These are phyloP conservation scores for Parathielavia appendiculata DNA, from an alignment of 495 filamentous ascomycete genomes.

Conservation along the genomic window DNA sequence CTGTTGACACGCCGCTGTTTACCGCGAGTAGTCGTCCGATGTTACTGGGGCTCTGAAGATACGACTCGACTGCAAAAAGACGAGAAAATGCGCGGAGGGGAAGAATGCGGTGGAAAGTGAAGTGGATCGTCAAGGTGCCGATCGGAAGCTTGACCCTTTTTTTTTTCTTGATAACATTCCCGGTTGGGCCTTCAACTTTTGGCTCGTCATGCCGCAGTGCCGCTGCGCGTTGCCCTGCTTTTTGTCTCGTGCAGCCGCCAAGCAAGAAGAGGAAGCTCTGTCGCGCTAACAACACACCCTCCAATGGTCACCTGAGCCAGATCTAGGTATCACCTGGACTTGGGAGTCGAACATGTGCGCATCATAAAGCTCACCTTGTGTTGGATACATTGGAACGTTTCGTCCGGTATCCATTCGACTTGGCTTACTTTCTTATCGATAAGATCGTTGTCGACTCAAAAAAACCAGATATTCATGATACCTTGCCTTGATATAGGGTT, in stretches of 20 bases:
- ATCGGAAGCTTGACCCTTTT: slow-evolving; percentile 1
- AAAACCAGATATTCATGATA: too few species aligned
- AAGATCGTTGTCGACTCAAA: not conserved
- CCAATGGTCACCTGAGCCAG: not conserved
- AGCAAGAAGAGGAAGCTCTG: not conserved
- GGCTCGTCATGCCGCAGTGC: not conserved
- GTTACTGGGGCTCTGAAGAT: not conserved
- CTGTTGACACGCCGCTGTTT: not conserved
- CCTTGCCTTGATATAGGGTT: too few species aligned
- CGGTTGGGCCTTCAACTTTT: not conserved
- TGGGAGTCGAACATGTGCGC: not conserved
- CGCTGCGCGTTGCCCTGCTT: slow-evolving; percentile 12
- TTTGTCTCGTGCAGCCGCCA: not conserved
- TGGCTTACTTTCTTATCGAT: not conserved
- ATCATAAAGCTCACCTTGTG: too few species aligned
- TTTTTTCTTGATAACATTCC: not conserved
- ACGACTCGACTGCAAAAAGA: not conserved
- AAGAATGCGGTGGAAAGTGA: slow-evolving; percentile 7
- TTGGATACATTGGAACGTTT: too few species aligned
- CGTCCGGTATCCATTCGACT: too few species aligned
- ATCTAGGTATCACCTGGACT: not conserved
- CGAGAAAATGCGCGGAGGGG: not conserved
- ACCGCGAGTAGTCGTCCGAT: not conserved
- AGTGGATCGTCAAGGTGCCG: slow-evolving; percentile 12
- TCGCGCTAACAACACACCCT: not conserved